Percentiles rank a stretch among this genome's conserved stretches.
Conservation (phyloP, 2,329 filamentous ascomycete species). For the Tricladium varicosporioides region DNA sequence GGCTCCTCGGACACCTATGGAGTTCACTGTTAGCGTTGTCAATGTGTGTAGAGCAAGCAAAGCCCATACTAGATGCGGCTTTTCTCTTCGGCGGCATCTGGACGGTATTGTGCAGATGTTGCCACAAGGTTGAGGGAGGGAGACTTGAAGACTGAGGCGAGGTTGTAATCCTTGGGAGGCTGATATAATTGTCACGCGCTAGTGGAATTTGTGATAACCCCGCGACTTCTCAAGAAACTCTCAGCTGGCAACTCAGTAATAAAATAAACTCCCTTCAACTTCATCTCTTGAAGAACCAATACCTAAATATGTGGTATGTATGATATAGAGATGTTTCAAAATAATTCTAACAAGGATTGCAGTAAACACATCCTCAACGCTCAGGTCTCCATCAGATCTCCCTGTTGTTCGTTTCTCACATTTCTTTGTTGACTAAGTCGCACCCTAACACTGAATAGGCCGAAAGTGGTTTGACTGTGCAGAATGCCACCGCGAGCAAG, state of each 20-base stretch:
- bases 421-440: background rate
- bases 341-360: slow-evolving; percentile 18
- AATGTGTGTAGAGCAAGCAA: slow-evolving; percentile 24
- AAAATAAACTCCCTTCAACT: too few relatives aligned
- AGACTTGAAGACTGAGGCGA: slow-evolving; percentile 7
- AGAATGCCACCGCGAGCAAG: slow-evolving; percentile 84
- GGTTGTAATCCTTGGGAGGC: slow-evolving; percentile 13
- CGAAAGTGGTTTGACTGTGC: slow-evolving; percentile 99
- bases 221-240: background rate
- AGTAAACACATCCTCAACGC: slow-evolving; percentile 99
- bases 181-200: slow-evolving; percentile 4
- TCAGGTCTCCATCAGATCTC: slow-evolving; percentile 91
- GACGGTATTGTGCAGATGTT: slow-evolving; percentile 23
- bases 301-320: slow-evolving; percentile 30
- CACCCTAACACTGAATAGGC: slow-evolving; percentile 48
- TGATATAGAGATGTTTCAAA: background rate
- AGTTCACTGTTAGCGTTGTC: slow-evolving; percentile 32
- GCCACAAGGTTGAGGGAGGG: slow-evolving; percentile 18
- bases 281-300: too few relatives aligned
- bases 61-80: slow-evolving; percentile 50
- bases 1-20: slow-evolving; percentile 43
- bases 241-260: background rate
- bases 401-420: slow-evolving; percentile 70
- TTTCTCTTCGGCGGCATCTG: slow-evolving; percentile 72
- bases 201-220: slow-evolving; percentile 1